Evolutionary conservation across 1,284 basidiomycete species (phyloP), one percentile per base, ranked within the genome.

Genomic region (Malassezia dermatis): DNA sequence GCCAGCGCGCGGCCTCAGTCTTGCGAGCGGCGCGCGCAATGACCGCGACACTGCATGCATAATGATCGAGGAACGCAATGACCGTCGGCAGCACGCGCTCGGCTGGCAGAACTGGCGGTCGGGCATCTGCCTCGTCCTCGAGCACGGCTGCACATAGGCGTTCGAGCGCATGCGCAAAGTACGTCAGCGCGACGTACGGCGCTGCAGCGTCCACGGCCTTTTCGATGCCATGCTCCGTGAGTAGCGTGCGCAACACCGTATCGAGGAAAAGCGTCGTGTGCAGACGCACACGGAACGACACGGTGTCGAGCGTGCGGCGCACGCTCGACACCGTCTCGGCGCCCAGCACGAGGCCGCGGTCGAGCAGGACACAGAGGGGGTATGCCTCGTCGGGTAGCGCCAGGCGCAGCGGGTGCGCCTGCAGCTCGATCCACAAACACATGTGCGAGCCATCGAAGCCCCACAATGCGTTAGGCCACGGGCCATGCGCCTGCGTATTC

Each of bases 271-370:
- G 80, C 69, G 94, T 88, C 0, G 93, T 93, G 82, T 85, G 89
- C 0, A 93, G 94, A 27, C 85, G 82, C 75, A 93, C 85, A 53
- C 90, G 82, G 78, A 93, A 96, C 76, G 94, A 84, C 8, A 86
- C 85, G 72, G 95, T 96, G 11, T 90, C 83, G 5, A 98, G 78
- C 51, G 85, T 86, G 17, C 81, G 78, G 35, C 88, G 81, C 21
- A 85, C 79, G 2, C 83, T 85, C 1, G 83, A 82, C 73, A 94
- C 89, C 52, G 91, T 83, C 65, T 96, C 90, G 34, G 88, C 88
- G 8, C 93, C 94, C 53, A 98, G 90, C 60, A 99, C 88, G 64
- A 98, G 94, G 0, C 91, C 94, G 73, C 95, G 96, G 74, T 96
- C 90, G 86, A 98, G 93, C 19, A 98, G 80, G 5, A 94, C 89